phyloP scores from a whole-genome alignment of 768 basidiomycete species.

The Hericium rajendrae region DNA sequence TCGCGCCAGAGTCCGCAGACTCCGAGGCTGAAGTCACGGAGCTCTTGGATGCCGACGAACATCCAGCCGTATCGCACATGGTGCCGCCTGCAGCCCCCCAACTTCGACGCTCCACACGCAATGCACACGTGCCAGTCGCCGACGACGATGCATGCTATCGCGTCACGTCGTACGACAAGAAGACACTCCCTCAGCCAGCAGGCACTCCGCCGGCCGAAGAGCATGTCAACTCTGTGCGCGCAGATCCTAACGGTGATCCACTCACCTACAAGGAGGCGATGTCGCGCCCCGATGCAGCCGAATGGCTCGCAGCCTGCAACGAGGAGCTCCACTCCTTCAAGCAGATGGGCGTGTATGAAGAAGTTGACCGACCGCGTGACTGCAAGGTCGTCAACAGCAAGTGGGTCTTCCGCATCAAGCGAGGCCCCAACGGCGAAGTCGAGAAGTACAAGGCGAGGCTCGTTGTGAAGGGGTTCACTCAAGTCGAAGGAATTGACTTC shows the following conservation, averaged over 20 bases:
- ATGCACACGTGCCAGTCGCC: neutral
- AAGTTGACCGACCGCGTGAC: neutral
- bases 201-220: neutral
- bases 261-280: neutral
- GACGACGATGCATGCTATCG: neutral
- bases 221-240: neutral
- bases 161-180: no score
- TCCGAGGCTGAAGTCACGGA: no score
- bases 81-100: neutral
- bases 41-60: no score
- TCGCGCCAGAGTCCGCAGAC: no score
- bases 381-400: neutral
- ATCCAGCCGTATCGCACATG: no score
- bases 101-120: neutral
- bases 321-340: neutral
- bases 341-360: neutral
- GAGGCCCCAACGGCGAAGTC: slow-evolving; percentile 15
- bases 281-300: neutral
- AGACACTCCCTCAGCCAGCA: no score
- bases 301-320: neutral
- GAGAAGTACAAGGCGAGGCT: slow-evolving; percentile 26
- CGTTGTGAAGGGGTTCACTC: slow-evolving; percentile 28
- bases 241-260: neutral
- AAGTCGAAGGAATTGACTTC: slow-evolving; percentile 20
- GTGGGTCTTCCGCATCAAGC: neutral